Evolutionary conservation across 2,329 filamentous ascomycete species (phyloP).

Genomic region (Clonostachys solani): DNA sequence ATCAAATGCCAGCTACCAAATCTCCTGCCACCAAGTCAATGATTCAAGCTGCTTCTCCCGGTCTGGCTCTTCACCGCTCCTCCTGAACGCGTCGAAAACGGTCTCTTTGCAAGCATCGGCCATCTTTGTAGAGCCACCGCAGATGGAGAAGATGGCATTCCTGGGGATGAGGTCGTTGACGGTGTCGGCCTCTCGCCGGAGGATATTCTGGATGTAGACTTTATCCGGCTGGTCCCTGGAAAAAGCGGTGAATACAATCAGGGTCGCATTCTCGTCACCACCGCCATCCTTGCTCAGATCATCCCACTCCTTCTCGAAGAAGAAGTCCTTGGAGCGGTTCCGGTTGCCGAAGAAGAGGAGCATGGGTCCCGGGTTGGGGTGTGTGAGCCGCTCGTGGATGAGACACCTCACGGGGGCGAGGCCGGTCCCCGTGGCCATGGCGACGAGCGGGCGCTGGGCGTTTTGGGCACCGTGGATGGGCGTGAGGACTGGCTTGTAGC

Average conservation of each 20-base stretch:
- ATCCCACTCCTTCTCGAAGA: conserved; percentile 76
- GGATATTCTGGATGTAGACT: conserved; percentile 51
- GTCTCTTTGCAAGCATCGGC: conserved; percentile 48
- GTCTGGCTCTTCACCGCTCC: conserved; percentile 25
- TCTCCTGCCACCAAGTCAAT: conserved; percentile 52
- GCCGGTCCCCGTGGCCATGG: conserved; percentile 83
- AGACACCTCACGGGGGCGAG: conserved; percentile 80
- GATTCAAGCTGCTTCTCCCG: conserved; percentile 29
- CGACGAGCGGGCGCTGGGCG: conserved; percentile 56
- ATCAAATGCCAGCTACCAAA: conserved; percentile 35
- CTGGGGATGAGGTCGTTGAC: conserved; percentile 25
- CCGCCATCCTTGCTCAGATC: conserved; percentile 7
- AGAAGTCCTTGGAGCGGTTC: conserved; percentile 70
- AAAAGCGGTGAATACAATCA: conserved; percentile 39
- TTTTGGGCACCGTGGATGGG: conserved; percentile 31
- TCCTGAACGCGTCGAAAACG: conserved; percentile 42
- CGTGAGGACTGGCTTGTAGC: conserved; percentile 41
- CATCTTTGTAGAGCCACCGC: conserved; percentile 56
- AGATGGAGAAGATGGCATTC: conserved; percentile 45
- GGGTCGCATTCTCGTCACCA: neutral
- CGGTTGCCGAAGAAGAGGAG: conserved; percentile 83
- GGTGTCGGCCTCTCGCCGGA: conserved; percentile 34
- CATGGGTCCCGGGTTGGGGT: conserved; percentile 26
- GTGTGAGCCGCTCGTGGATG: conserved; percentile 63
- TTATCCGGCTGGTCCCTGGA: conserved; percentile 43